Percentiles rank a stretch among this genome's conserved stretches.
Evolutionary conservation across 169 alveolate genomes (phyloP).

Genomic region (Plasmodium coatneyi): DNA sequence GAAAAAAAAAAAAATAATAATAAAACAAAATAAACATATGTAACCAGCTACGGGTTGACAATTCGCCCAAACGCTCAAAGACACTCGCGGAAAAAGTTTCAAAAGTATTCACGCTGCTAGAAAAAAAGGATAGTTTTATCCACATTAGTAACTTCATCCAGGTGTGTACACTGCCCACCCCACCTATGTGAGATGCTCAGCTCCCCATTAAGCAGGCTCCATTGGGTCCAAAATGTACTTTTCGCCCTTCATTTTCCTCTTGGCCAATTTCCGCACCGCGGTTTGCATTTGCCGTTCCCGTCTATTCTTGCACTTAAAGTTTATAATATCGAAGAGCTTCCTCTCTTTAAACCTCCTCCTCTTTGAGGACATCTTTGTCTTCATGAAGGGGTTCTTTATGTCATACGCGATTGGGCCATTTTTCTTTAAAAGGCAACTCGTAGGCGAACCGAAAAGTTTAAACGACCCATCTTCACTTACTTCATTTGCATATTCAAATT

Average conservation of each 20-base stretch:
- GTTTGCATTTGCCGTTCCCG: conserved; percentile 81
- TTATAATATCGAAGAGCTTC: conserved; percentile 80
- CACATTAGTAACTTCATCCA: not conserved
- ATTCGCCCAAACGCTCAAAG: not conserved
- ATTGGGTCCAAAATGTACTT: conserved; percentile 44
- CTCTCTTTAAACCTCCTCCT: conserved; percentile 81
- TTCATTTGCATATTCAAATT: conserved; percentile 23
- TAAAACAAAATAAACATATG: not conserved
- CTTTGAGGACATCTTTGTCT: conserved; percentile 80
- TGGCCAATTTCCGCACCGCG: conserved; percentile 75
- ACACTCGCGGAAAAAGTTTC: not conserved
- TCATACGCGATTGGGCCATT: conserved; percentile 83
- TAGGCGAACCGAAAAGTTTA: conserved; percentile 63
- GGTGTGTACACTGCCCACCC: not conserved
- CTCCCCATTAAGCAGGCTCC: conserved; percentile 12
- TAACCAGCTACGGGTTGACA: not conserved
- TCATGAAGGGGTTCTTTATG: conserved; percentile 79
- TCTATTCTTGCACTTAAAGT: conserved; percentile 80
- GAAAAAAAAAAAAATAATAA: not conserved
- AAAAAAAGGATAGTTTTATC: not conserved
- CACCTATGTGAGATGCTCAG: not conserved
- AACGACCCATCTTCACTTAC: conserved; percentile 60
- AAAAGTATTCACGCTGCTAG: not conserved
- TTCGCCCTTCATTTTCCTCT: conserved; percentile 66
- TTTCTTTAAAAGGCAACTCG: conserved; percentile 75